Evolutionary conservation across 352 stramenopile species (phyloP), one percentile per base, ranked within the genome.

Genomic region (Lagenidium sp.): DNA sequence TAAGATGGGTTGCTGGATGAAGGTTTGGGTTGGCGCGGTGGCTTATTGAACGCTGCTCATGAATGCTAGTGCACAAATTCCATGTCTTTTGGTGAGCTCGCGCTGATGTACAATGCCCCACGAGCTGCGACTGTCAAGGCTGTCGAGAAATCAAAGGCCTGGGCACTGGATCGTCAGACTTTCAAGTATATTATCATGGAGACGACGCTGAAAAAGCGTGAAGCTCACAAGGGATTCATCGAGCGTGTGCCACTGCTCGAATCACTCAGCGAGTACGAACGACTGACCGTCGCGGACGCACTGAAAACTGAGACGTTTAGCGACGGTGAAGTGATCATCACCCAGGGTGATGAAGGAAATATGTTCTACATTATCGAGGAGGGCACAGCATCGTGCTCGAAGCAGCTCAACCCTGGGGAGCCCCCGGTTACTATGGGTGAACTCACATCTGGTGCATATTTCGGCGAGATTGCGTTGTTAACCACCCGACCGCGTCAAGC

Each of bases 31-130:
- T 36, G 22, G 8, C 52, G 41, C 38, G 3, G 6, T 30, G 41
- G 23, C 18, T 51, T n/a, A 32, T 15, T 41, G 20, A 50, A 42
- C 16, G 35, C 20, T 36, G 28, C 6, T 44, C 36, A n/a, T n/a
- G n/a, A n/a, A n/a, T n/a, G n/a, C 13, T 25, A 89, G 59, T 85
- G 96, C 49, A 82, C 67, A n/a, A 68, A 84, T 23, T 80, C 78
- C 2, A 84, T 88, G 58, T 94, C 87, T 7, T 99, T 99, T 73
- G 96, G 96, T 25, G 96, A 99, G 53, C 64, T 99, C 23, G 94
- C 94, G 10, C 75, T 99, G 20, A 95, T 99, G 85, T 98, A 98
- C 73, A 97, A 97, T 49, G 92, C 85, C 15, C 95, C 95, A 5
- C 90, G 95, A 43, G 91, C 94, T 20, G 96, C 95, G 20, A 98